phyloP scores from a whole-genome alignment of 2,329 filamentous ascomycete species.

The Ceratocystis destructans region DNA sequence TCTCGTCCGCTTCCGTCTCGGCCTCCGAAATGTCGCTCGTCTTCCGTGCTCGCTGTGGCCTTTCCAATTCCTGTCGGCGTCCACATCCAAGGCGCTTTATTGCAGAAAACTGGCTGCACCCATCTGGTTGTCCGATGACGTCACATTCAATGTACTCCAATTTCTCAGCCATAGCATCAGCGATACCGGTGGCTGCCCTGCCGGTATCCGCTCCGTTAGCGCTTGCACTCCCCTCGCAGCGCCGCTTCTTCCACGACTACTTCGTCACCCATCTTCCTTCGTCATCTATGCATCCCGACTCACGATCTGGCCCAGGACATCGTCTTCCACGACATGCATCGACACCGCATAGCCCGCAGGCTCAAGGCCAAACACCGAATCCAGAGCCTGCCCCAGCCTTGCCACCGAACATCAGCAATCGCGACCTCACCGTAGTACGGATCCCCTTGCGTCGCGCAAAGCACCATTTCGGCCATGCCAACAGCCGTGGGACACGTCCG shows the following conservation, averaged over 20 bases:
- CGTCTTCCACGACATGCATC: conserved; percentile 78
- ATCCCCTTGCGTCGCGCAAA: conserved; percentile 90
- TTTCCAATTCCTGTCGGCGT: conserved; percentile 1
- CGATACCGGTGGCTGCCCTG: background rate
- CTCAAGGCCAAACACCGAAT: conserved; percentile 17
- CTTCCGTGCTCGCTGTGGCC: background rate
- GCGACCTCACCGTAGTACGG: conserved; percentile 84
- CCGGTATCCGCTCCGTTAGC: background rate
- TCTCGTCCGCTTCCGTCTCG: background rate
- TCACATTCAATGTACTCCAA: conserved; percentile 1
- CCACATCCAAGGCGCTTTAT: background rate
- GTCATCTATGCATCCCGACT: conserved; percentile 82
- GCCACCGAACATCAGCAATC: conserved; percentile 43
- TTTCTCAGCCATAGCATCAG: background rate
- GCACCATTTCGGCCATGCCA: conserved; percentile 78
- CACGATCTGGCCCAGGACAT: conserved; percentile 57
- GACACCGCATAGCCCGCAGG: conserved; percentile 51
- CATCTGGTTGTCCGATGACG: conserved; percentile 13
- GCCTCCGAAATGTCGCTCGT: conserved; percentile 1
- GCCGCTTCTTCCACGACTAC: conserved; percentile 73
- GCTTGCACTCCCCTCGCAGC: conserved; percentile 18
- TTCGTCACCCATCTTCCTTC: conserved; percentile 94
- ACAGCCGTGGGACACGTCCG: conserved; percentile 65
- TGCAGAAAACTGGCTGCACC: background rate
- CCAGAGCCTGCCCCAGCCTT: conserved; percentile 41